Base-by-base conservation (phyloP, 1,284 basidiomycete species). In the Melanopsichium pennsylvanicum region DNA sequence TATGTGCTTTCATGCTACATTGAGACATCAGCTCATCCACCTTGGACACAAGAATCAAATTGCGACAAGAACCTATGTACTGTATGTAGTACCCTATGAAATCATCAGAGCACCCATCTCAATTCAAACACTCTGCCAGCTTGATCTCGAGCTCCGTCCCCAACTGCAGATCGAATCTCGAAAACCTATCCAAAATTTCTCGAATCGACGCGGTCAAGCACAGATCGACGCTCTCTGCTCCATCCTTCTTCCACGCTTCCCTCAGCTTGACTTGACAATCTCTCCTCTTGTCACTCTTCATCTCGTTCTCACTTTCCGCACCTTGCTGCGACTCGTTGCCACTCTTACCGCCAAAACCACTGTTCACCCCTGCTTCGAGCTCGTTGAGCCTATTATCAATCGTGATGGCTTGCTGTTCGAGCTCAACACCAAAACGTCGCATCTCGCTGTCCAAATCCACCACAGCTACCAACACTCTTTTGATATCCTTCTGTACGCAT, bases 401-500 rank as follows among this genome's bases (percentile, higher is more conserved):
- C 13, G 8, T 4, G 0, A 15, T 25, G 2, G 67, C 60, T 5
- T 41, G 43, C 23, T 46, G 32, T 27, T 64, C 60, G 10, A 70
- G 61, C 31, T 70, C 45, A 15, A 57, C 6, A 2, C 67, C 60
- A 8, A 60, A 47, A 5, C 46, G 32, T 2, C 57, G 51, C 10
- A 64, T 35, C 31, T 60, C 51, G 19, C 16, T 22, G 27, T 54
- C 35, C n/a, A 70, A 34, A 11, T 59, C 56, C 18, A 49, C 56
- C 27, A 70, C 33, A 2, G 48, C 45, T 0, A 26, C 11, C 5
- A 70, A 35, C 15, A 74, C 39, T 13, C 46, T 44, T 7, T 26
- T 11, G 38, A 74, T 60, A 41, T 76, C 72, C 13, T 56, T 63
- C 38, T 74, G 72, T 33, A 74, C 72, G 12, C 45, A 41, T 5